phyloP scores from a whole-genome alignment of 2,329 filamentous ascomycete genomes.

The Aspergillus sp. region DNA sequence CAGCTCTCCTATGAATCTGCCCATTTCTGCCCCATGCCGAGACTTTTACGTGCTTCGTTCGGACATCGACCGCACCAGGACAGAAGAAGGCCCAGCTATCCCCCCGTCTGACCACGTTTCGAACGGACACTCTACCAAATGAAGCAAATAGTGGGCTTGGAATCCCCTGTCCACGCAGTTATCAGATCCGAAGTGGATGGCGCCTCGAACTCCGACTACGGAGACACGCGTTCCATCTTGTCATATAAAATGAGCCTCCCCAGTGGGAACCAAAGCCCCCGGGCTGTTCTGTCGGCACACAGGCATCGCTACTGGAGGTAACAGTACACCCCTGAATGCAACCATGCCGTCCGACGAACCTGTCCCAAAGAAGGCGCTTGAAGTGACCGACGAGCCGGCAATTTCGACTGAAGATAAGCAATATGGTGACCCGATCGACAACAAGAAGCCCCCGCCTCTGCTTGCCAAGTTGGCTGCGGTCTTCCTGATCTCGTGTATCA shows the following conservation, averaged over 20 bases:
- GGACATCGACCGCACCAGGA: not conserved
- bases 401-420: not conserved
- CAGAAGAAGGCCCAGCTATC: not conserved
- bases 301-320: no score
- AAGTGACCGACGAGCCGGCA: not conserved
- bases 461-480: conserved; percentile 46
- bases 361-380: not conserved
- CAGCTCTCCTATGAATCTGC: no score
- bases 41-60: not conserved
- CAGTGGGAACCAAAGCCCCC: no score
- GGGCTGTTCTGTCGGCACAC: no score
- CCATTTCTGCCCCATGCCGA: no score
- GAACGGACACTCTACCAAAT: not conserved
- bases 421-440: no score
- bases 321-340: not conserved
- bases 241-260: no score
- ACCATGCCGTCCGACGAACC: not conserved
- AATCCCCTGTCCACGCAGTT: not conserved
- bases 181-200: not conserved
- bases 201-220: no score
- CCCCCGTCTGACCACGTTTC: not conserved
- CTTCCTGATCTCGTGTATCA: conserved; percentile 46
- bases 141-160: no score
- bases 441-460: conserved; percentile 23
- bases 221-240: no score